Base-by-base conservation (phyloP, 139 green algal species). In the Pleodorina starrii region DNA sequence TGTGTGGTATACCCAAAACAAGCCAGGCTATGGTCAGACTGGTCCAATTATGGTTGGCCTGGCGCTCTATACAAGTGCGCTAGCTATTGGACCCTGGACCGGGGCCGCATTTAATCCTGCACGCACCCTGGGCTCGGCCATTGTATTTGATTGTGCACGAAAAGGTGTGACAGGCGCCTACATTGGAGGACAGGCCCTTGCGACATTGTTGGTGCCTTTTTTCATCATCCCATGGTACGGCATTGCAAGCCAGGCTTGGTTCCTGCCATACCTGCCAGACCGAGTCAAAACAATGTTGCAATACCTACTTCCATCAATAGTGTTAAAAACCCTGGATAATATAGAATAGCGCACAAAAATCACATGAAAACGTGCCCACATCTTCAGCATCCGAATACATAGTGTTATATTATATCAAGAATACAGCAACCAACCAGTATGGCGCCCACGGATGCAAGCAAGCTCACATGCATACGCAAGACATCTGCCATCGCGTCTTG, bases 21-120 rank as follows among this genome's bases (percentile, higher is more conserved):
- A 73, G 29, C 12, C 27, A 35, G 63, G 63, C 11, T 73, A 73
- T 36, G 63, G 63, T 73, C 17, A 73, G 14, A 73, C 63, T 35
- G 63, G 63, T 73, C 63, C 63, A 73, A 73, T 73, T n/a, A 73
- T 73, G 63, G 29, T 73, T 73, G 63, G 63, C 29, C 25, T 73
- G 12, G 17, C 63, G 27, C 19, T 73, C 17, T 40, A 35, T 12
- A 36, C 63, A 9, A 73, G 63, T 73, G 50, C 50, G 14, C 16
- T 23, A 23, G 50, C 50, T 14, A 14, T 14, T 59, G 50, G 12
- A 14, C 16, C 50, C 11, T 59, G 11, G 11, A 59, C 50, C 11
- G 50, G 50, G 11, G 50, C 50, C 11, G 50, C 50, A 11, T 14
- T 59, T 23, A 59, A 59, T 59, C 50, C 50, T 23, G 50, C 50